phyloP scores from a whole-genome alignment of 495 filamentous ascomycete genomes.

The Amniculicola lignicola region DNA sequence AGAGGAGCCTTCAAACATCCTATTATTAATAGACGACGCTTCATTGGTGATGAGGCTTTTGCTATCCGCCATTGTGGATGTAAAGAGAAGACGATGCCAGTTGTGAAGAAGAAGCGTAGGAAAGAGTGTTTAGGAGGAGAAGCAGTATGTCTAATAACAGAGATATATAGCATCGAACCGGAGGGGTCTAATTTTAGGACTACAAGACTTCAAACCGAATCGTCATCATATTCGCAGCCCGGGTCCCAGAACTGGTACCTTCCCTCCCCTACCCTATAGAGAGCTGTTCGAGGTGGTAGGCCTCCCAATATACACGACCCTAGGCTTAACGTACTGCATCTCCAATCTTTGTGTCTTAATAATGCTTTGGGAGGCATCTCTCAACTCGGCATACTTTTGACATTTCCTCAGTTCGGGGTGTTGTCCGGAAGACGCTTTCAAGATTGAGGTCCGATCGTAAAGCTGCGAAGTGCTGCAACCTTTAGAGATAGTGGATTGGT shows the following conservation, averaged over 20 bases:
- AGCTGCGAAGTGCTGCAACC: conserved; percentile 8
- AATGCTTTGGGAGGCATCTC: conserved; percentile 13
- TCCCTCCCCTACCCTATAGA: conserved; percentile 10
- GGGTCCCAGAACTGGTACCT: conserved; percentile 9
- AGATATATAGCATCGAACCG: conserved; percentile 9
- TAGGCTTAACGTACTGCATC: conserved; percentile 11
- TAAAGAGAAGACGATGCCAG: conserved; percentile 1
- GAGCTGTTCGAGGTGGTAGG: conserved; percentile 9
- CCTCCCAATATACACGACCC: conserved; percentile 10
- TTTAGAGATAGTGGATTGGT: conserved; percentile 10
- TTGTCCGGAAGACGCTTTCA: conserved; percentile 9
- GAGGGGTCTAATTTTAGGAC: conserved; percentile 10
- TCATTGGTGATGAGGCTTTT: no score
- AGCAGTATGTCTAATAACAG: conserved; percentile 8
- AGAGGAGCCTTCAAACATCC: no score
- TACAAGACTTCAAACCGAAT: conserved; percentile 9
- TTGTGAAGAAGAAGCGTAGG: conserved; percentile 1
- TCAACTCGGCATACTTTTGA: conserved; percentile 9
- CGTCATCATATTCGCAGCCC: conserved; percentile 4
- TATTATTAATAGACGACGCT: no score
- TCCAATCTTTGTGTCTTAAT: conserved; percentile 11
- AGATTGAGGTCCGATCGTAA: conserved; percentile 5
- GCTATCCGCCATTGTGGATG: no score
- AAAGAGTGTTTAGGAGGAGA: background rate
- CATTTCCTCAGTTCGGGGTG: conserved; percentile 3